Conservation (phyloP, 768 basidiomycete species). For the Macrolepiota fuliginosa region DNA sequence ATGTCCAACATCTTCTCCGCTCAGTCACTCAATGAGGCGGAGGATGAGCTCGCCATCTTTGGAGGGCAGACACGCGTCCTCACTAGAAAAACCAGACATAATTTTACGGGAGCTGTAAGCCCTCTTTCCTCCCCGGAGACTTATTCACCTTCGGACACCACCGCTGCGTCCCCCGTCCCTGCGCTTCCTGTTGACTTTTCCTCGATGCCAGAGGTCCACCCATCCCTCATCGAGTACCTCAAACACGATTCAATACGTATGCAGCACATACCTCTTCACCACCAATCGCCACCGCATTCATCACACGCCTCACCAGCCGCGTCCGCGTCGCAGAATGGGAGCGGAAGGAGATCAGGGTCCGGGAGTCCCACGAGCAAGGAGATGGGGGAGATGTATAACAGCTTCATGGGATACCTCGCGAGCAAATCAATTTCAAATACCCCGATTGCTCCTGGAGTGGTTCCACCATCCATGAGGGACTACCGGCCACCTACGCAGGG, state of each 20-base stretch:
- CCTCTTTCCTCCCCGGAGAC: slow-evolving; percentile 5
- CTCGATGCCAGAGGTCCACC: slow-evolving; percentile 26
- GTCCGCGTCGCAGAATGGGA: background rate
- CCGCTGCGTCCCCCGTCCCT: background rate
- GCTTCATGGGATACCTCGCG: slow-evolving; percentile 22
- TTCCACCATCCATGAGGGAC: slow-evolving; percentile 10
- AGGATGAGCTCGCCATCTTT: slow-evolving; percentile 52
- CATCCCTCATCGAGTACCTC: slow-evolving; percentile 31
- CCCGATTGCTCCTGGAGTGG: slow-evolving; percentile 4
- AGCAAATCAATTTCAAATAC: slow-evolving; percentile 16
- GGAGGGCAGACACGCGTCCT: slow-evolving; percentile 50
- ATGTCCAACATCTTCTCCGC: slow-evolving; percentile 12
- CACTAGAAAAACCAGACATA: slow-evolving; percentile 26
- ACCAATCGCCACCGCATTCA: background rate
- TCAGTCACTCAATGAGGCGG: slow-evolving; percentile 28
- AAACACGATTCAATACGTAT: slow-evolving; percentile 25
- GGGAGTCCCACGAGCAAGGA: slow-evolving; percentile 8
- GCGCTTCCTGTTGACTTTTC: background rate
- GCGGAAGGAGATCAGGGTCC: background rate
- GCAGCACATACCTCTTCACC: background rate
- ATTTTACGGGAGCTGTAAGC: slow-evolving; percentile 6
- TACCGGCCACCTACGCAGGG: slow-evolving; percentile 10
- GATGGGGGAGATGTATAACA: slow-evolving; percentile 23
- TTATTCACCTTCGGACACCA: background rate
- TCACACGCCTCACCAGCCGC: slow-evolving; percentile 2